These are phyloP conservation scores for Phytophthora crassamura DNA, from an alignment of 352 stramenopile genomes.

Conservation along the genomic window DNA sequence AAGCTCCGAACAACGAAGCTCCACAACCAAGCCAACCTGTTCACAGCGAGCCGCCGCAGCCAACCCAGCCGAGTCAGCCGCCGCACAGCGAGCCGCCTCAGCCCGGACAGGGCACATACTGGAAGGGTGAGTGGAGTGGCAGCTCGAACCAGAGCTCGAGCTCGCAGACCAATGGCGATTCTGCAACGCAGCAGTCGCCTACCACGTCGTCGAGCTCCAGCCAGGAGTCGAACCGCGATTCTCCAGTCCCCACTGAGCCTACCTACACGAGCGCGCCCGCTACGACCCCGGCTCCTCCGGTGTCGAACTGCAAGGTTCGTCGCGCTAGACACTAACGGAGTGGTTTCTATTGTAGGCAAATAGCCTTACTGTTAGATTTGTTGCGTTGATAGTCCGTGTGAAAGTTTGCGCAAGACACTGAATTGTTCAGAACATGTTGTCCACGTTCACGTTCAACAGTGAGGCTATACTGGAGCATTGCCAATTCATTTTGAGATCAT, in stretches of 20 bases:
- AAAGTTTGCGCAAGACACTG: slow-evolving; percentile 18
- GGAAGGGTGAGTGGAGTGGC: slow-evolving; percentile 14
- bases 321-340: slow-evolving; percentile 18
- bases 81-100: no score
- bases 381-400: slow-evolving; percentile 29
- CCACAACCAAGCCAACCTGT: slow-evolving; percentile 16
- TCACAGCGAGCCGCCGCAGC: slow-evolving; percentile 13
- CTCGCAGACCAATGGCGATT: slow-evolving; percentile 8
- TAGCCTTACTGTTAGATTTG: slow-evolving; percentile 38
- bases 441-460: slow-evolving; percentile 26
- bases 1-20: slow-evolving; percentile 18
- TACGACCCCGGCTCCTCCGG: slow-evolving; percentile 7
- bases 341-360: slow-evolving; percentile 20
- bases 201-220: slow-evolving; percentile 16
- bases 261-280: slow-evolving; percentile 12
- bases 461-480: slow-evolving; percentile 11
- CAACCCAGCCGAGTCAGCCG: slow-evolving; percentile 10
- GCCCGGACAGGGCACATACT: slow-evolving; percentile 19
- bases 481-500: no score
- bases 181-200: slow-evolving; percentile 5
- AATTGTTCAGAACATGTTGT: slow-evolving; percentile 39
- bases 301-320: slow-evolving; percentile 36
- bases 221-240: slow-evolving; percentile 20
- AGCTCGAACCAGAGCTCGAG: slow-evolving; percentile 12
- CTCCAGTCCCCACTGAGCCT: slow-evolving; percentile 13